A percentile compares a stretch with the other conserved stretches of the same genome.
These are phyloP conservation scores for Agrocybe praecox DNA, from an alignment of 768 basidiomycete species.

Conservation along the genomic window DNA sequence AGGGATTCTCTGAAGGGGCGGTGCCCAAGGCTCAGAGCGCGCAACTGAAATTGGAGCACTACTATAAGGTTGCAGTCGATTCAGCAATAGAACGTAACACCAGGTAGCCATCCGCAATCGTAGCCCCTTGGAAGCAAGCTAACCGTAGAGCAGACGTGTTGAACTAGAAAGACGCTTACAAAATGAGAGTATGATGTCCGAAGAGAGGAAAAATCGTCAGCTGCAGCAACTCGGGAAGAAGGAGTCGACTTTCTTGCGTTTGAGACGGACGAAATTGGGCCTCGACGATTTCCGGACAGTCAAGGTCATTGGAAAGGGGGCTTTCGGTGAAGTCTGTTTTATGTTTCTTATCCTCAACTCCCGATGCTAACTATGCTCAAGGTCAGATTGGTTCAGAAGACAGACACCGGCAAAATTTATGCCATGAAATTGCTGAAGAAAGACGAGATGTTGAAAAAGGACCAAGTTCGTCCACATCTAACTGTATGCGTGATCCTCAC, in stretches of 20 bases:
- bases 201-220: conserved; percentile 87
- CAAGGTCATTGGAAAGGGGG: conserved; percentile 98
- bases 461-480: conserved; percentile 65
- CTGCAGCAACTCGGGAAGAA: conserved; percentile 83
- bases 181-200: conserved; percentile 66
- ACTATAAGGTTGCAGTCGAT: conserved; percentile 96
- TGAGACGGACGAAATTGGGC: conserved; percentile 87
- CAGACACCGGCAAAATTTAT: conserved; percentile 96
- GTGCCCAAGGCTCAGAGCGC: conserved; percentile 86
- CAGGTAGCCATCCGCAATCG: conserved; percentile 50
- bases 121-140: background rate
- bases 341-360: background rate
- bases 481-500: background rate
- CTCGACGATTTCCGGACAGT: conserved; percentile 94
- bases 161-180: conserved; percentile 84
- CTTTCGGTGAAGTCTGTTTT: conserved; percentile 87
- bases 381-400: conserved; percentile 95
- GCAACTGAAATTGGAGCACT: conserved; percentile 94
- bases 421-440: conserved; percentile 99
- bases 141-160: conserved; percentile 61
- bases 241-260: conserved; percentile 85
- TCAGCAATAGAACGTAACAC: conserved; percentile 92
- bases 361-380: conserved; percentile 16
- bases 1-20: conserved; percentile 79
- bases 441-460: conserved; percentile 99